Conservation (phyloP, 805 yeast species). For the Ogataea chonburiensis region DNA sequence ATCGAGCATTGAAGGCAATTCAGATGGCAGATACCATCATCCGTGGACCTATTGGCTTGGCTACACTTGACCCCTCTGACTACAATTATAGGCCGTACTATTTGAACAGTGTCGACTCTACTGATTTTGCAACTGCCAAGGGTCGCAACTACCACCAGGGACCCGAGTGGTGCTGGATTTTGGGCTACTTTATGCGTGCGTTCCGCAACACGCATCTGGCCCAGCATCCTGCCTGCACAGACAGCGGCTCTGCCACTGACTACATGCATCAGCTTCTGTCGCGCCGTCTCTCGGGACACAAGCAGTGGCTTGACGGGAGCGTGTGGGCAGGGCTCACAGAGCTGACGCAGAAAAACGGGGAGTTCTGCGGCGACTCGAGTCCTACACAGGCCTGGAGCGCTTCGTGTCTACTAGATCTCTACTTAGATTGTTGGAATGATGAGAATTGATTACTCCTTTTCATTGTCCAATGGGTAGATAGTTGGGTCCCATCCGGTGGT, state of each 20-base stretch:
- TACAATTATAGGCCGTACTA: constrained; percentile 90
- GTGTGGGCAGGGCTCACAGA: constrained; percentile 95
- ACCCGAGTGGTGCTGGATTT: constrained; percentile 97
- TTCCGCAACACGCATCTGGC: constrained; percentile 51
- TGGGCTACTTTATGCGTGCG: constrained; percentile 86
- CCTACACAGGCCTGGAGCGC: constrained; percentile 98
- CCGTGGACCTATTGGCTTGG: constrained; percentile 90
- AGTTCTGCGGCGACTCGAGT: constrained; percentile 77
- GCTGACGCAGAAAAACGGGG: constrained; percentile 86
- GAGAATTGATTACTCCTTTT: constrained; percentile 10
- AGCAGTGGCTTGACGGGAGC: constrained; percentile 67
- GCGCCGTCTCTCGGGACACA: constrained; percentile 60
- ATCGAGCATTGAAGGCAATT: constrained; percentile 63
- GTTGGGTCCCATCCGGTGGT: constrained; percentile 26
- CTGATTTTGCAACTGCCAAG: constrained; percentile 88
- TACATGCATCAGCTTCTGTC: constrained; percentile 59
- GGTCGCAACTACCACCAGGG: constrained; percentile 98
- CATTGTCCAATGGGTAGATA: constrained; percentile 20
- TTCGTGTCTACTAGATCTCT: constrained; percentile 79
- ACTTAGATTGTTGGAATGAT: constrained; percentile 54
- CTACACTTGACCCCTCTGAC: constrained; percentile 90
- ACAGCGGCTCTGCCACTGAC: constrained; percentile 41
- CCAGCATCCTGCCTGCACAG: constrained; percentile 36
- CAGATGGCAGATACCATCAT: constrained; percentile 67
- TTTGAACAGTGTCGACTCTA: constrained; percentile 72